A percentile compares a stretch with the other conserved stretches of the same genome.
Conservation (phyloP, 345 rosid genomes). For the Corchorus capsularis region DNA sequence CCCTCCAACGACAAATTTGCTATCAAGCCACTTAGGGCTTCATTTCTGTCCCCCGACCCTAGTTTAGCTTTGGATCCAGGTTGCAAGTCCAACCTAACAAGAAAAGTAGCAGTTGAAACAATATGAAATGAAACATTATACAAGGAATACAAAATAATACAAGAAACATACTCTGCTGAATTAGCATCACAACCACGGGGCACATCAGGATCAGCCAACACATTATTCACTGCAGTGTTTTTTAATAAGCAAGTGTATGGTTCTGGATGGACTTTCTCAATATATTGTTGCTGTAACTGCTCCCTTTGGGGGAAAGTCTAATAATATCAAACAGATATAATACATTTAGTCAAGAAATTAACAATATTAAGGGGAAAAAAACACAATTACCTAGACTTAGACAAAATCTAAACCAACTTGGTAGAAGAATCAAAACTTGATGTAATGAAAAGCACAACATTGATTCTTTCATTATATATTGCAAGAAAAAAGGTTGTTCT, state of each 20-base stretch:
- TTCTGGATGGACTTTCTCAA: slow-evolving; percentile 49
- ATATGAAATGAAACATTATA: slow-evolving; percentile 22
- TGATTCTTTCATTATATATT: not conserved
- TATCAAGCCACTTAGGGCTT: slow-evolving; percentile 55
- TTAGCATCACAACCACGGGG: slow-evolving; percentile 70
- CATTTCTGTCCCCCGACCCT: slow-evolving; percentile 89
- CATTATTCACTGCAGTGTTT: slow-evolving; percentile 51
- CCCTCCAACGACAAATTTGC: slow-evolving; percentile 54
- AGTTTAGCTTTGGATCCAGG: slow-evolving; percentile 68
- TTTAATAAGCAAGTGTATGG: slow-evolving; percentile 43
- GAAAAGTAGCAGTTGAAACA: slow-evolving; percentile 22
- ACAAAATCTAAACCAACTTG: too few species aligned
- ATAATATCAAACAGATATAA: slow-evolving; percentile 33
- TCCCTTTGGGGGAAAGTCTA: slow-evolving; percentile 69
- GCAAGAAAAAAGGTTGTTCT: not conserved
- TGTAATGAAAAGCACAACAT: not conserved
- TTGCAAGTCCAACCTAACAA: slow-evolving; percentile 79
- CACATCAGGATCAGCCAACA: slow-evolving; percentile 81
- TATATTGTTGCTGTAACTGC: slow-evolving; percentile 72
- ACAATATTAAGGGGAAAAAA: not conserved
- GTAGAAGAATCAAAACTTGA: too few species aligned
- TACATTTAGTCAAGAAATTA: not conserved
- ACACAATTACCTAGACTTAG: too few species aligned
- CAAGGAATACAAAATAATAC: not conserved
- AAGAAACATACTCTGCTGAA: slow-evolving; percentile 70